phyloP scores from a whole-genome alignment of 768 basidiomycete species.

The Pleurotus cornucopiae region DNA sequence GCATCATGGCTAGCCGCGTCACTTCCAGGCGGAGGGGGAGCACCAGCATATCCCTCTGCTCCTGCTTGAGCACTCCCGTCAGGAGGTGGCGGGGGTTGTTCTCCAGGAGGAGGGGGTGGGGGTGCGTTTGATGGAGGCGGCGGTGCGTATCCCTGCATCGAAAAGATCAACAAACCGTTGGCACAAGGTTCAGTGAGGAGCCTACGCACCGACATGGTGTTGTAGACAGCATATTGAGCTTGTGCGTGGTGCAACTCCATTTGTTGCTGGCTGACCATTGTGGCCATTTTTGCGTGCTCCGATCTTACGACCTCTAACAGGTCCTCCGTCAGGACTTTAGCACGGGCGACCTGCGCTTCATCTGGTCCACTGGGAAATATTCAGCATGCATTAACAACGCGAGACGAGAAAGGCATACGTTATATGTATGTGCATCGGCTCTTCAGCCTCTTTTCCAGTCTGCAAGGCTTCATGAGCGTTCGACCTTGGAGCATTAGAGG shows the following conservation, averaged over 20 bases:
- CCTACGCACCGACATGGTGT: conserved; percentile 51
- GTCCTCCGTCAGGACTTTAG: conserved; percentile 85
- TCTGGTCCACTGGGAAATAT: conserved; percentile 61
- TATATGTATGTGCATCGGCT: conserved; percentile 89
- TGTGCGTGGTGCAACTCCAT: conserved; percentile 87
- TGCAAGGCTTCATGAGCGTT: conserved; percentile 21
- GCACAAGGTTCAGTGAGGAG: conserved; percentile 4
- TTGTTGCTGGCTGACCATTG: conserved; percentile 66
- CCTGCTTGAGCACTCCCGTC: conserved; percentile 39
- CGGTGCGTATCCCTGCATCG: conserved; percentile 38
- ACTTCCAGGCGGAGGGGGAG: conserved; percentile 34
- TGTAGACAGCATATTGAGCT: conserved; percentile 73
- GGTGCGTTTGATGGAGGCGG: conserved; percentile 49
- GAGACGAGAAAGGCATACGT: conserved; percentile 51
- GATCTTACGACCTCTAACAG: conserved; percentile 82
- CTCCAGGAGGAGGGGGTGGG: conserved; percentile 52
- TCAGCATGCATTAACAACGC: neutral
- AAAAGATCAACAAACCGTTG: neutral
- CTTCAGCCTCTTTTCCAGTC: conserved; percentile 82
- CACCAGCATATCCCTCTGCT: conserved; percentile 33
- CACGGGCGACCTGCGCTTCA: conserved; percentile 80
- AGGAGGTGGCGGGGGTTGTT: conserved; percentile 34
- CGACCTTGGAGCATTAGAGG: neutral
- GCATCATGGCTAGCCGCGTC: conserved; percentile 44
- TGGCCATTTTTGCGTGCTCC: conserved; percentile 81